Evolutionary conservation across 2,329 filamentous ascomycete species (phyloP), one percentile per base, ranked within the genome.

Genomic region (Coniella lustricola): DNA sequence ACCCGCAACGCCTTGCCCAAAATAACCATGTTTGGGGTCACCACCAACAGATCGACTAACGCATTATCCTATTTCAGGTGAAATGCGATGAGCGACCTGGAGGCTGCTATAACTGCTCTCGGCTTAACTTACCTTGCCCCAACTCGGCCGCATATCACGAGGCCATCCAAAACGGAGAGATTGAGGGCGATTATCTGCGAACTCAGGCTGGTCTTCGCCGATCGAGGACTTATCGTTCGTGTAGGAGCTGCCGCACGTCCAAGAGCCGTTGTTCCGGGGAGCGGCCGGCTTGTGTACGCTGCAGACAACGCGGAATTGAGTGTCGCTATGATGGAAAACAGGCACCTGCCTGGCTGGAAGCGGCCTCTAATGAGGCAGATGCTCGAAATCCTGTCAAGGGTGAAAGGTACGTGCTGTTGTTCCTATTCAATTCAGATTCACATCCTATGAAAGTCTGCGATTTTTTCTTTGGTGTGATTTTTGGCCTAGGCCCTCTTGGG

Each of bases 291-390:
- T 56, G 54, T 36, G 34, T 48, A 1, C 48, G 54, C 10, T 56
- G 54, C 25, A 46, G 45, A n/a, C 45, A 52, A 32, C 44, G 45
- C 13, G 34, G 43, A 14, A 17, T 53, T 1, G 43, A 49, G 4
- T 56, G 54, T 38, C 29, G 45, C 18, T 56, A 56, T 44, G 50
- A 55, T 48, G 54, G 49, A 37, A 52, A 50, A 21, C 44, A 53
- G 35, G 48, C 44, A 3, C 54, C 54, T 25, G 49, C 49, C n/a
- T 56, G 53, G 54, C 44, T 50, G 7, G 45, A 53, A 18, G 45
- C 46, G 7, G 38, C 51, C n/a, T 47, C 46, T 9, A 22, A 25
- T 3, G 31, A 39, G 37, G 18, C 45, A 2, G 45, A 39, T 38
- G 34, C 33, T 9, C 14, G 22, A 8, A 36, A 16, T n/a, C 25